Evolutionary conservation across 305 asterid genomes (phyloP).

Genomic region (Stenogyne calaminthoides): DNA sequence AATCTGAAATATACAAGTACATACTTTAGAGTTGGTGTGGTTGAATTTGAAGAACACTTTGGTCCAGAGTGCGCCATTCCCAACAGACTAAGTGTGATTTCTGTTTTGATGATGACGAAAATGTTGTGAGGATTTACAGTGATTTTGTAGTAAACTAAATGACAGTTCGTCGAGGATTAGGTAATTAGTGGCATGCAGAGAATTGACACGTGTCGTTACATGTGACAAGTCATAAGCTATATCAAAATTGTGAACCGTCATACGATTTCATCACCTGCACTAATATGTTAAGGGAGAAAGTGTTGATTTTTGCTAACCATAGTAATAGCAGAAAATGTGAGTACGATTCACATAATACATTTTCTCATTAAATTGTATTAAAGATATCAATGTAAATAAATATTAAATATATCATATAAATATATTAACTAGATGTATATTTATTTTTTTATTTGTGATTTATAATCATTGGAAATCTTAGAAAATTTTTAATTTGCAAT

Average conservation of each 20-base stretch:
- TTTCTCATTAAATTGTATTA: too few relatives aligned
- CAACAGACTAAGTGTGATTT: background rate
- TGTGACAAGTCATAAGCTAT: conserved; percentile 32
- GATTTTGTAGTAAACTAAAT: background rate
- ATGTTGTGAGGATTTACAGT: conserved; percentile 10
- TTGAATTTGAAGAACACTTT: conserved; percentile 11
- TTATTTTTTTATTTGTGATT: too few relatives aligned
- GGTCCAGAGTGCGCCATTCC: background rate
- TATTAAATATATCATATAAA: too few relatives aligned
- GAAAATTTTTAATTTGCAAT: too few relatives aligned
- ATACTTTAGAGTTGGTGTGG: conserved; percentile 25
- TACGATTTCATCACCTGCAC: background rate
- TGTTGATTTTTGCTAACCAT: too few relatives aligned
- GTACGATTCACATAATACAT: too few relatives aligned
- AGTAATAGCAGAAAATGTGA: too few relatives aligned
- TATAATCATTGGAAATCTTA: too few relatives aligned
- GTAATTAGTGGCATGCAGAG: conserved; percentile 25
- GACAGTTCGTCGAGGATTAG: background rate
- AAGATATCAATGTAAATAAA: too few relatives aligned
- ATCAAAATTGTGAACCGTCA: background rate
- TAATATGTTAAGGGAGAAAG: too few relatives aligned
- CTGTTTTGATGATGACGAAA: background rate
- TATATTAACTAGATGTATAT: too few relatives aligned
- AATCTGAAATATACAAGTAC: background rate
- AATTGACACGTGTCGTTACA: conserved; percentile 42